Evolutionary conservation across 495 filamentous ascomycete species (phyloP).

Genomic region (Xylaria intraflava): DNA sequence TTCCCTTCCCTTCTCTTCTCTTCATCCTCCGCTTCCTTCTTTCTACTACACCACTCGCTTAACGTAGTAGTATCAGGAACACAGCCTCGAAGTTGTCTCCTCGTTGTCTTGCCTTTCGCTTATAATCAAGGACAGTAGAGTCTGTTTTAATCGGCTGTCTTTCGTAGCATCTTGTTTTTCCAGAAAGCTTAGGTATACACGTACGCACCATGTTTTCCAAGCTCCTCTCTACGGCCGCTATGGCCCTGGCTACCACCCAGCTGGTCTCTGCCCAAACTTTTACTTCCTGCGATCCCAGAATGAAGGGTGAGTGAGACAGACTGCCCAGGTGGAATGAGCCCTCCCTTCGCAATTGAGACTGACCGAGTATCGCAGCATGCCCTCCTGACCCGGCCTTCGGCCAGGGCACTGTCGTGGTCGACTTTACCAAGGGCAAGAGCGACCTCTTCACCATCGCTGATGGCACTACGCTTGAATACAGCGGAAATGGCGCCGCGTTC

Average conservation of each 20-base stretch:
- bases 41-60: constrained; percentile 12
- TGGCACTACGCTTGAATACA: constrained; percentile 54
- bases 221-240: constrained; percentile 27
- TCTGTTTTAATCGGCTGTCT: background rate
- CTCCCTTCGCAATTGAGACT: background rate
- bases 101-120: constrained; percentile 5
- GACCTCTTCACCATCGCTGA: constrained; percentile 59
- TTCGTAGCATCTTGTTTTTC: background rate
- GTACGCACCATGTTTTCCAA: constrained; percentile 35
- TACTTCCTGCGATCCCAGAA: constrained; percentile 66
- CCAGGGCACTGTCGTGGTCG: constrained; percentile 58
- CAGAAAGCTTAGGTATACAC: background rate
- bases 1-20: background rate
- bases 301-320: constrained; percentile 48
- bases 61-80: constrained; percentile 8
- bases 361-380: constrained; percentile 41
- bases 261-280: constrained; percentile 65
- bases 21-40: background rate
- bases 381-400: constrained; percentile 67
- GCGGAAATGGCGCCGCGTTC: constrained; percentile 65
- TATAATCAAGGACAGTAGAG: background rate
- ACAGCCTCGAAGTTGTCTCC: background rate
- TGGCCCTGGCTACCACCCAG: constrained; percentile 37
- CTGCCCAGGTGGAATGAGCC: background rate
- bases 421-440: constrained; percentile 70